Evolutionary conservation across 2,329 filamentous ascomycete species (phyloP), one percentile per base, ranked within the genome.

Genomic region (Colletotrichum zoysiae): DNA sequence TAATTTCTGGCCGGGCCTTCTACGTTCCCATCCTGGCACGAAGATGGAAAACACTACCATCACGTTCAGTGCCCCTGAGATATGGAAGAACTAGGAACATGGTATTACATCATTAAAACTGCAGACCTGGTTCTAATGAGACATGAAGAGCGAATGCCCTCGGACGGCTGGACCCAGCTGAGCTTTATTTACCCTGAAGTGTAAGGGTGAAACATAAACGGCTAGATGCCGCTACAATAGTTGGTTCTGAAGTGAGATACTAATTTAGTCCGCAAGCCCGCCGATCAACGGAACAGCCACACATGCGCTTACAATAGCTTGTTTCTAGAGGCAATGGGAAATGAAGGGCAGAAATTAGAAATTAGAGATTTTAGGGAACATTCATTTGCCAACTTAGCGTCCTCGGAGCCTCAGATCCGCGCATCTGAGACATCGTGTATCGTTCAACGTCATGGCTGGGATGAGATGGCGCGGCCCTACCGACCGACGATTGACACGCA

Each of bases 1-100:
- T 20, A 59, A 65, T 44, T 69, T 69, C 60, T 69, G 66, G 66
- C 66, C 66, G 2, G 60, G 66, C 26, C 60, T 69, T 12, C 16
- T 59, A 26, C 66, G 60, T 12, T 59, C 59, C 16, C 57, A 42
- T 33, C 40, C 53, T 12, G 66, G 53, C n/a, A 51, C 51, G 11
- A 65, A 65, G 18, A 8, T 69, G 42, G 44, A 57, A n/a, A 40
- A 65, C 26, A 53, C 60, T 23, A 69, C 66, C 2, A 69, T 69
- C 35, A 65, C 53, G 6, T 65, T 69, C 14, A 53, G 18, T 51
- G 51, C 48, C 0, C 60, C 60, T 18, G 53, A 58, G 35, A 53
- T 58, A 5, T 69, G 60, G 66, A 46, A 38, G 4, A 40, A 62
- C 9, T 67, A 65, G 40, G 20, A 40, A 40, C 11, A 11, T 40